These are phyloP conservation scores for Colletotrichum cordylinicola DNA, from an alignment of 2,329 filamentous ascomycete genomes.

Conservation along the genomic window DNA sequence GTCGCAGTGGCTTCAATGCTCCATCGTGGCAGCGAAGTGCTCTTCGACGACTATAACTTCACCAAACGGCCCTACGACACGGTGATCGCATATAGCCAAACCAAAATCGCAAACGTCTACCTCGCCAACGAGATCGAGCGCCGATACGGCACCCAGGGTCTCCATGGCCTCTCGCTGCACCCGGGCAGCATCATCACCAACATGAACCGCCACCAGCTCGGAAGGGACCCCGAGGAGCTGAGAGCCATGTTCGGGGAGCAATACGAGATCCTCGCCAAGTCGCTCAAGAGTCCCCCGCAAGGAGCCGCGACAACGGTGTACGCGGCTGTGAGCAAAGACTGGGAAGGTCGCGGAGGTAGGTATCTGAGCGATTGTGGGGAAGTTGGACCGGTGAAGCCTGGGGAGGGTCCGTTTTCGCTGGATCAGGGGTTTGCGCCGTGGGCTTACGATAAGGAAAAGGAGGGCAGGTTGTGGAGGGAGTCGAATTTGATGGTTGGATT, in stretches of 20 bases:
- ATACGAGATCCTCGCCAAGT: background rate
- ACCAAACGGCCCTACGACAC: constrained; percentile 32
- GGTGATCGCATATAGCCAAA: constrained; percentile 48
- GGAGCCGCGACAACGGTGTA: constrained; percentile 53
- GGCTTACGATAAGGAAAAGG: constrained; percentile 16
- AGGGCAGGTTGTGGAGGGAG: background rate
- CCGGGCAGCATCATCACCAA: constrained; percentile 6
- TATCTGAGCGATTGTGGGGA: constrained; percentile 46
- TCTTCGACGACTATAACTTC: constrained; percentile 36
- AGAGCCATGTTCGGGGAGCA: background rate
- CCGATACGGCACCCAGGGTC: constrained; percentile 20
- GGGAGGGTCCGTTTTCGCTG: background rate
- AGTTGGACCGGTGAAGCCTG: background rate
- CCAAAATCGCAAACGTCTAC: constrained; percentile 57
- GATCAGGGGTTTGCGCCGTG: constrained; percentile 25
- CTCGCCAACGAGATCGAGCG: constrained; percentile 57
- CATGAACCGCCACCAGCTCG: background rate
- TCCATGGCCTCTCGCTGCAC: constrained; percentile 34
- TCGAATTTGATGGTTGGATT: background rate
- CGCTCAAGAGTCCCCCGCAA: constrained; percentile 36
- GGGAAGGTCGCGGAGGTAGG: constrained; percentile 49
- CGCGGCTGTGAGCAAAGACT: constrained; percentile 44
- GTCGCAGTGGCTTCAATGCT: constrained; percentile 48
- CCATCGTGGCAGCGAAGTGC: constrained; percentile 39
- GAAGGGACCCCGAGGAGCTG: background rate